Conservation (phyloP, 1,139 yeast genomes). For the Pichia sp. region DNA sequence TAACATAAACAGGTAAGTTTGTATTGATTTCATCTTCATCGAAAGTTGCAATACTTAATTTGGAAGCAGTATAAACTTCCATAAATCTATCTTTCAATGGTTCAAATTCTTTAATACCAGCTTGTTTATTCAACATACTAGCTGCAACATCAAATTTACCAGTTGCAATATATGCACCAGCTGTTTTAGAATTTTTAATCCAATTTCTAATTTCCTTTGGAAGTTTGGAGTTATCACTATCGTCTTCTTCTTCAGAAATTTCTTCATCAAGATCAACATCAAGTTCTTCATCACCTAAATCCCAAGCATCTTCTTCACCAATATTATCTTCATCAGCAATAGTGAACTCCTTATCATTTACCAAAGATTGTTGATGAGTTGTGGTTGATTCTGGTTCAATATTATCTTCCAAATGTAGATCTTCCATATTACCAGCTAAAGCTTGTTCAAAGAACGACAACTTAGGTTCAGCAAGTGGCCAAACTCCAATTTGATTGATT, state of each 20-base stretch:
- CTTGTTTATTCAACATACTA: constrained; percentile 79
- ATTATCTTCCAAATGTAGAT: constrained; percentile 44
- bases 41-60: constrained; percentile 66
- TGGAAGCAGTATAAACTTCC: constrained; percentile 75
- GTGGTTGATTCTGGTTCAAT: constrained; percentile 28
- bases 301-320: constrained; percentile 55
- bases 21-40: constrained; percentile 45
- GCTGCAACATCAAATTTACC: constrained; percentile 97
- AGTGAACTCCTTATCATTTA: constrained; percentile 26
- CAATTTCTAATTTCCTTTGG: constrained; percentile 68
- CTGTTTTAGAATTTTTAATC: constrained; percentile 83
- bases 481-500: constrained; percentile 35
- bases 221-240: constrained; percentile 28
- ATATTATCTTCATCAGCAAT: constrained; percentile 31
- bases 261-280: constrained; percentile 59
- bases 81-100: constrained; percentile 79
- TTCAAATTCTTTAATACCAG: constrained; percentile 78
- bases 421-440: constrained; percentile 68
- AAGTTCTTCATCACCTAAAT: constrained; percentile 51
- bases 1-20: constrained; percentile 59
- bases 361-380: constrained; percentile 24
- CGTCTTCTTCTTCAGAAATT: constrained; percentile 45
- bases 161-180: constrained; percentile 92
- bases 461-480: constrained; percentile 78
- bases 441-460: constrained; percentile 83